Base-by-base conservation (phyloP, 2,329 filamentous ascomycete genomes). In the Exophiala viscosa region DNA sequence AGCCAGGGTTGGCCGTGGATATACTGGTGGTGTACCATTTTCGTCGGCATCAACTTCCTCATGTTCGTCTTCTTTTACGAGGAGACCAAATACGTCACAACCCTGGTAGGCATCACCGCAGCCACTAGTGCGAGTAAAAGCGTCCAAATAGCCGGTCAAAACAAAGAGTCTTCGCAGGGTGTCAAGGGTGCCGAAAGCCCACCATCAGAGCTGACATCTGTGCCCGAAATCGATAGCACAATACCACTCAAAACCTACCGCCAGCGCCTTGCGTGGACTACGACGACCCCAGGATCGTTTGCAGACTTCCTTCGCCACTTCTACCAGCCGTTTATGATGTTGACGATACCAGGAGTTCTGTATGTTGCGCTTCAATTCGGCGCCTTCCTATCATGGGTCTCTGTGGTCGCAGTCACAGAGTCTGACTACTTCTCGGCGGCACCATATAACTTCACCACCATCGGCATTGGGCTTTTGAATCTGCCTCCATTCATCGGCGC, bases 301-400 rank as follows among this genome's bases (percentile, higher is more conserved):
- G 61, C 14, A 14, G 14, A 17, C 38, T 9, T 40, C 14, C 9
- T 18, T 1, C 61, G 61, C 9, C 62, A 66, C 28, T 63, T 55
- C 33, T 67, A 66, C 17, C 64, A 65, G 11, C 67, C 67, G 1
- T 63, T 69, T 38, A 33, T 60, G 13, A 57, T 66, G 0, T 54
- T 71, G 3, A 50, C 51, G 0, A 38, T 49, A 15, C 52, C 52
- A 1, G 68, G 70, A 0, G 66, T 74, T 2, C 33, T 71, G 13
- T 73, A 69, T 41, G 69, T 67, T 0, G 67, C 64, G 0, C 11
- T 74, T 0, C 67, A 72, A 33, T 72, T 71, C 35, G 70, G 69
- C 3, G 63, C 64, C 0, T 62, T 70, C 0, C 62, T 73, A 1
- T 64, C 62, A 13, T 68, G 66, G 64, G 57, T 70, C 0, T 65